Evolutionary conservation across 179 eudicot species (phyloP).

Genomic region (Silene vulgaris): DNA sequence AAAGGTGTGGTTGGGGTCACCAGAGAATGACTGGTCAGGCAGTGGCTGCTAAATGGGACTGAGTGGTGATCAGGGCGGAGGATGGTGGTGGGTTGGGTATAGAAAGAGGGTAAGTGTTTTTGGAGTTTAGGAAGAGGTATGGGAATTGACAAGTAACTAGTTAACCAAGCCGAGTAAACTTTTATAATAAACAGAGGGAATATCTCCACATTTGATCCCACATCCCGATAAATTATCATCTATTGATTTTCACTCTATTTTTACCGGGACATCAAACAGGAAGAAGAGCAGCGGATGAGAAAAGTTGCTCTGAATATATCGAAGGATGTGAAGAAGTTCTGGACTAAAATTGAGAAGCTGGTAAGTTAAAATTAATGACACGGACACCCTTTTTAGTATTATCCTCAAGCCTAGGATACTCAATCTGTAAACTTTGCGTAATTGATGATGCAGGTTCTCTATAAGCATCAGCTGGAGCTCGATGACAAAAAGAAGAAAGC

Average conservation of each 20-base stretch:
- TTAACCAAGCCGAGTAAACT: background rate
- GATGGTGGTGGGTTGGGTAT: background rate
- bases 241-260: slow-evolving; percentile 1
- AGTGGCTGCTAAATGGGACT: background rate
- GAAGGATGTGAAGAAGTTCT: slow-evolving; percentile 91
- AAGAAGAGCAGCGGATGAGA: slow-evolving; percentile 84
- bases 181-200: background rate
- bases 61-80: background rate
- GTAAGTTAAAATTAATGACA: slow-evolving; percentile 40
- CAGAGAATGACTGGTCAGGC: background rate
- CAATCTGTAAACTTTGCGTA: slow-evolving; percentile 15
- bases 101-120: background rate
- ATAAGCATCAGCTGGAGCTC: slow-evolving; percentile 87
- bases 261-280: slow-evolving; percentile 43
- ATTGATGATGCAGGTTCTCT: slow-evolving; percentile 57
- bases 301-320: slow-evolving; percentile 92
- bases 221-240: background rate
- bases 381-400: slow-evolving; percentile 2
- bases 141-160: slow-evolving; percentile 1
- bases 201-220: background rate
- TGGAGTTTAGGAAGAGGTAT: background rate
- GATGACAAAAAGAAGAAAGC: slow-evolving; percentile 91
- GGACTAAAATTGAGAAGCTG: slow-evolving; percentile 98
- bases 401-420: slow-evolving; percentile 13
- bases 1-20: background rate